Evolutionary conservation across 805 yeast genomes (phyloP), one percentile per base, ranked within the genome.

Genomic region (Candida andamanensis): DNA sequence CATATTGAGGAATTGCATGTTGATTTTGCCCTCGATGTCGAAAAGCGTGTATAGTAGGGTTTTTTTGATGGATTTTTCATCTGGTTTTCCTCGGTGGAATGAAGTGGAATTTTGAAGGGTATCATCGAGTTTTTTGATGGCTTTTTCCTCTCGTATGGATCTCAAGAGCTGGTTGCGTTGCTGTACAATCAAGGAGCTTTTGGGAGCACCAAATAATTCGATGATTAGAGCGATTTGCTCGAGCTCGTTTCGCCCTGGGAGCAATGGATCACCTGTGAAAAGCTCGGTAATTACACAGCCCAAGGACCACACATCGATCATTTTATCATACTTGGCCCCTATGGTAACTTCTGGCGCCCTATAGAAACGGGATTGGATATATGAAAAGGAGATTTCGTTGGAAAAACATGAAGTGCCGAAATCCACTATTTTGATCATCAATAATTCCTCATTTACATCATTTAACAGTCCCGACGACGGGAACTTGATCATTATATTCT

Each of bases 301-400:
- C 56, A 74, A 39, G 18, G 63, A 41, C 80, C 80, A 46, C 41
- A 68, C 60, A 44, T 74, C 80, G 22, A 75, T 74, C 42, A 59
- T 66, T n/a, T 54, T 51, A 37, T 62, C 51, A 45, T 81, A 82
- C 20, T 76, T 60, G 8, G 82, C 72, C 1, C 90, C 92, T 3
- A 83, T 34, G 8, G 79, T 58, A 4, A 83, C 80, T 48, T 83
- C 94, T 0, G 94, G 94, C 0, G 92, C 86, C 32, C 94, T 56
- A 49, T 83, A 83, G 45, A 76, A 83, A 29, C 94, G 54, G 1
- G 90, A 82, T 46, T 69, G 72, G 35, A 75, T 60, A 41, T 75
- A 75, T 1, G 78, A 66, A 37, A 58, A 73, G 1, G 69, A 54
- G 3, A 68, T 60, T 31, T 69, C 70, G 28, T 59, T 55, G 5